Evolutionary conservation across 495 filamentous ascomycete species (phyloP), one percentile per base, ranked within the genome.

Genomic region (Penicillium chermesinum): DNA sequence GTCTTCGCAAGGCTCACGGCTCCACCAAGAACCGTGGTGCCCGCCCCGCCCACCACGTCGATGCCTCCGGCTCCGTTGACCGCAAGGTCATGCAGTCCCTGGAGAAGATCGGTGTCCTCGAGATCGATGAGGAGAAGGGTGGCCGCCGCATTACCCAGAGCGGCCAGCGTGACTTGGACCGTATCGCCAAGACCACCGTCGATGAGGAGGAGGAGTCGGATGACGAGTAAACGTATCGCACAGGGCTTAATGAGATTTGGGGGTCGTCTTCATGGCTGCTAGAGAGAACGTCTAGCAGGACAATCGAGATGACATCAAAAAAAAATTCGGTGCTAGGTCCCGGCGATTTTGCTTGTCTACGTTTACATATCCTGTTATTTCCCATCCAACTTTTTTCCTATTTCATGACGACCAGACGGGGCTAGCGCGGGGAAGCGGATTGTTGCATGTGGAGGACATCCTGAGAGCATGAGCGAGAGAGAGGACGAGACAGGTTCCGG

Each of bases 141-240:
- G 93, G 93, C 59, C 86, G 93, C 60, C 81, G 93, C 61, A 97
- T 97, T 71, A 96, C 93, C 61, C 89, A 97, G 79, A 80, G 81
- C 64, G 93, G 93, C 57, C 93, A 96, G 80, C 87, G 93, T 71
- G 93, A 98, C 90, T 80, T 98, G 77, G 93, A 96, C 79, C 91
- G 93, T 87, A 75, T 75, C 54, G 72, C 72, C 63, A 74, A 73
- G 69, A 74, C 72, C 64, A 75, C 72, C 62, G 70, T 74, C 53
- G 72, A 74, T 49, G 72, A 75, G 64, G 72, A 75, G 62, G 25
- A 75, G 66, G 70, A 74, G 63, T 70, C 70, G 44, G 72, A 74
- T 55, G 69, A 74, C 41, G 71, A 75, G 66, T 73, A 74, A 71
- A 74, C 63, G 63, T 61, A 49, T 57, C 62, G 61, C 63, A 61